phyloP scores from a whole-genome alignment of 1,139 yeast genomes.

The Blastobotrys persicus region DNA sequence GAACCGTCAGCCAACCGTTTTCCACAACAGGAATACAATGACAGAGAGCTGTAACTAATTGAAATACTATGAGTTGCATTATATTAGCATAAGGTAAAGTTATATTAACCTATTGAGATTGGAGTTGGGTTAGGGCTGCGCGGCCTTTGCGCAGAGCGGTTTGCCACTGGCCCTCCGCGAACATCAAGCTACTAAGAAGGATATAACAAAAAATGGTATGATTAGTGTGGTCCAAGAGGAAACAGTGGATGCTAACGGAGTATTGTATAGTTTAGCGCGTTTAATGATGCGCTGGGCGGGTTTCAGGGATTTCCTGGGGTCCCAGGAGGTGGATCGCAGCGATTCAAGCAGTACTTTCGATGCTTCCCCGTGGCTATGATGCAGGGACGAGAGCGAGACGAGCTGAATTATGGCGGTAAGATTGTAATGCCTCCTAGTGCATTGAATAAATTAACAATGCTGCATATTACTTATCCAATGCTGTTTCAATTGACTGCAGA shows the following conservation, averaged over 20 bases:
- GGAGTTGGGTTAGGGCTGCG: too few species aligned
- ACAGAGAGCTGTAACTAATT: too few species aligned
- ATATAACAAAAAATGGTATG: neutral
- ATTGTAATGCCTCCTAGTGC: conserved; percentile 94
- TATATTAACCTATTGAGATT: too few species aligned
- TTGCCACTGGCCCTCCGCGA: too few species aligned
- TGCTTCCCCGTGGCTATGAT: conserved; percentile 91
- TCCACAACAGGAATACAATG: too few species aligned
- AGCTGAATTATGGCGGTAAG: conserved; percentile 94
- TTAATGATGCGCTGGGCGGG: conserved; percentile 15
- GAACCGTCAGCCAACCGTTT: too few species aligned
- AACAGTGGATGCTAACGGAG: neutral
- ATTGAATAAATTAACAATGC: conserved; percentile 78
- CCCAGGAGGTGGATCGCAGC: conserved; percentile 21
- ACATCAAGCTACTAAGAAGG: neutral
- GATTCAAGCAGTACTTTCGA: conserved; percentile 78
- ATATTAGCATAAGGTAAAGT: too few species aligned
- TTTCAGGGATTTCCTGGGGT: conserved; percentile 9
- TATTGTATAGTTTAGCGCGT: conserved; percentile 15
- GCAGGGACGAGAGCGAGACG: conserved; percentile 77
- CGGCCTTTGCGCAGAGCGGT: too few species aligned
- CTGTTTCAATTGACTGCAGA: conserved; percentile 76
- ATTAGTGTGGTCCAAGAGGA: neutral
- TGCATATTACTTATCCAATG: conserved; percentile 95
- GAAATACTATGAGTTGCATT: too few species aligned